Base-by-base conservation (phyloP, 768 basidiomycete species). In the Dentipellis fragilis region DNA sequence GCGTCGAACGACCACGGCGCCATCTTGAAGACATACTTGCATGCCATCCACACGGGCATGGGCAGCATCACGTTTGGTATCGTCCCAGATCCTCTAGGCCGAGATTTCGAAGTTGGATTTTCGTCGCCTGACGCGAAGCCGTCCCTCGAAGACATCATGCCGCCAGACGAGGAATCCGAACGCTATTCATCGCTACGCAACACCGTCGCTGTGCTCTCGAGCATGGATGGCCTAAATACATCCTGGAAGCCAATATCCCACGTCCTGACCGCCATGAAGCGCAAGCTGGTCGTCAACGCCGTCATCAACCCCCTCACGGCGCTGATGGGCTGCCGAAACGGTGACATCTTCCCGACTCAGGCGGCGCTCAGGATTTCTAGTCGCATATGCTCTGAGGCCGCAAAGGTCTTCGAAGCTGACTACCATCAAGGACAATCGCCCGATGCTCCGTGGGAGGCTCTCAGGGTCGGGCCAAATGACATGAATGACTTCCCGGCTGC, bases 271-370 rank as follows among this genome's bases (percentile, higher is more conserved):
- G 72, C 76, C 21, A 79, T 93, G 71, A 83, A 87, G 39, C 82
- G 81, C 58, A 93, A 93, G 71, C 71, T 96, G 46, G 89, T 85
- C 34, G 79, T 89, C 57, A 91, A 95, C 66, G 73, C 84, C 11
- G 76, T 83, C 61, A 80, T 97, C 68, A 93, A 96, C 64, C 84
- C 95, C 1, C 76, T 97, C 55, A 89, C 93, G 0, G 87, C 90
- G 9, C 66, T 97, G 21, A 71, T 92, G 58, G 81, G 81, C 34
- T 87, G 92, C 63, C 75, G 79, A 51, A 95, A 95, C 66, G 92
- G 91, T 16, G 81, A 83, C 1, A 68, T 95, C 17, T 77, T 88
- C 64, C 67, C 66, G 6, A 69, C 78, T 9, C 51, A 62, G 0
- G 68, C 71, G 11, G 76, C 82, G 2, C 59, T 64, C 2, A 68